Evolutionary conservation across 306 rosid species (phyloP), one percentile per base, ranked within the genome.

Genomic region (Dicorynia guianensis): DNA sequence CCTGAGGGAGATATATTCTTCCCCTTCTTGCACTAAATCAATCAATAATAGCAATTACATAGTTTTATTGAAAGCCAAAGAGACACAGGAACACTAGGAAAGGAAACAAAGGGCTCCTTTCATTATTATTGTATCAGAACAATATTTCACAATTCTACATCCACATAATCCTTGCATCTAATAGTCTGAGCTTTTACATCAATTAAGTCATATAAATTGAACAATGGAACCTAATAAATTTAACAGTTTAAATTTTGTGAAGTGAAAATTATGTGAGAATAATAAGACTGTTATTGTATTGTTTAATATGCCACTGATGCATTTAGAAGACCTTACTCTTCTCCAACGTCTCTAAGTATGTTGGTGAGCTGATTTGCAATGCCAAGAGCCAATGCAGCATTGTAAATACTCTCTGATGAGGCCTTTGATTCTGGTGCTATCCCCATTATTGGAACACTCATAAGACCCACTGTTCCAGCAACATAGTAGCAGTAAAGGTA

Each of bases 361-460:
- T 88, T 88, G 5, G 93, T 88, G 78, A 88, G 90, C 46, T 88
- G 93, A 76, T 85, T 85, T 30, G 93, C 90, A 3, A 83, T 75
- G 72, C 88, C 90, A 61, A 88, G 88, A 7, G 90, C 88, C 83
- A 88, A 76, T 11, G 93, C 93, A 63, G 88, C 86, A 63, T 83
- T 83, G 81, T 88, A 88, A 36, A 88, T 82, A 7, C 61, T 69
- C 71, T 88, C 82, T 9, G 97, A 83, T 7, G 98, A 86, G 74
- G 95, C 96, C 68, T 81, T 88, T n/a, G 98, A 89, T 71, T 92
- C 86, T 0, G 79, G 90, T 38, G 85, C 62, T 33, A 85, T 82
- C 19, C 93, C 93, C 93, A 88, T 88, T 2, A 88, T 85, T 5
- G 93, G 93, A 66, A 85, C 90, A 74, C 93, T 85, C 93, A 88